Evolutionary conservation across 83 land plant species (phyloP).

Genomic region (Picea abies): DNA sequence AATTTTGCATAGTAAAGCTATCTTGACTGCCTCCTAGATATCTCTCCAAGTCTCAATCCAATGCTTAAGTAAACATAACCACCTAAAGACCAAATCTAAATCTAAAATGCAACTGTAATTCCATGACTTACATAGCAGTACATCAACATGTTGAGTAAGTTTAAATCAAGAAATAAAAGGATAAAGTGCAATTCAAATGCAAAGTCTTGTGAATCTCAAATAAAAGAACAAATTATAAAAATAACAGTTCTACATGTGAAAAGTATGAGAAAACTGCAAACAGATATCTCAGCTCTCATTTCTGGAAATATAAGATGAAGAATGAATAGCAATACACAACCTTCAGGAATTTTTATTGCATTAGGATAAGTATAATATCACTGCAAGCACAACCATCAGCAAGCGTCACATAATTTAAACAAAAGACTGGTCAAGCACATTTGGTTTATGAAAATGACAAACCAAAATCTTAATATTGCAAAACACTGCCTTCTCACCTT

Average conservation of each 20-base stretch:
- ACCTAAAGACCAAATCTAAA: background rate
- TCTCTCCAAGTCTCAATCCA: background rate
- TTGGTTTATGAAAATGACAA: background rate
- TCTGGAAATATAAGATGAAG: background rate
- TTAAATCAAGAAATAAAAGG: background rate
- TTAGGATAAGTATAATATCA: background rate
- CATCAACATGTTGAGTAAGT: no score
- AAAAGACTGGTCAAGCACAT: background rate
- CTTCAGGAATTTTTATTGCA: background rate
- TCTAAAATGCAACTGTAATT: constrained; percentile 4
- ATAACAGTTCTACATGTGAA: background rate
- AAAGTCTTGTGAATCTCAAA: background rate
- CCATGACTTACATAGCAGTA: background rate
- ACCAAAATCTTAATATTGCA: background rate
- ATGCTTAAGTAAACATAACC: background rate
- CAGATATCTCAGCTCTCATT: background rate
- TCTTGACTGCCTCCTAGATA: background rate
- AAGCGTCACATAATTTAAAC: background rate
- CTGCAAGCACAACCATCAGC: background rate
- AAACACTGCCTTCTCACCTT: background rate
- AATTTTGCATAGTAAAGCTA: background rate
- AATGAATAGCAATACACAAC: background rate
- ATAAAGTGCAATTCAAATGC: background rate
- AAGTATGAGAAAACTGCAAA: background rate
- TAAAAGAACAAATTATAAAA: background rate